phyloP scores from a whole-genome alignment of 371 early-diverging fungal genomes.

The Zancudomyces culisetae region DNA sequence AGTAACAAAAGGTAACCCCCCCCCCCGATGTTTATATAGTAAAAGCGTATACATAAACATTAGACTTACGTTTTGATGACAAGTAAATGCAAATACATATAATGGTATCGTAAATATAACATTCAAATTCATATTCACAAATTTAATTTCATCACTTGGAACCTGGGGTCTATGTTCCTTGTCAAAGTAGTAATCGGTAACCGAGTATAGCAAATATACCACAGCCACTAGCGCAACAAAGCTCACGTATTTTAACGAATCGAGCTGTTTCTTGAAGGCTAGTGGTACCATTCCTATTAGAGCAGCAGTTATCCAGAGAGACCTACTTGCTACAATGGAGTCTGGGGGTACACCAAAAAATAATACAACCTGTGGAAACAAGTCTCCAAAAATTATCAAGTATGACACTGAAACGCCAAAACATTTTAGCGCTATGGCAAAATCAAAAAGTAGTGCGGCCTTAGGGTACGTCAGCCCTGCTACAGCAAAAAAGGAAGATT shows the following conservation, averaged over 20 bases:
- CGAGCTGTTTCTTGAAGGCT: conserved; percentile 64
- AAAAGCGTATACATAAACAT: not conserved
- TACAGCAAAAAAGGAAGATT: conserved; percentile 75
- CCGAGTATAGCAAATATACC: conserved; percentile 69
- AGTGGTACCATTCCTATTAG: conserved; percentile 56
- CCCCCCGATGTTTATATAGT: not conserved
- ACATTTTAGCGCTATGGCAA: conserved; percentile 97
- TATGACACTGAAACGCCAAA: conserved; percentile 99
- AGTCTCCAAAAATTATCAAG: conserved; percentile 87
- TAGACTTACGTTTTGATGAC: conserved; percentile 22
- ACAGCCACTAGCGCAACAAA: conserved; percentile 79
- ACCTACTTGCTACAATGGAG: conserved; percentile 31
- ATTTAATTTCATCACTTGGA: conserved; percentile 25
- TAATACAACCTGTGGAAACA: conserved; percentile 61
- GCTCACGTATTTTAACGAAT: conserved; percentile 90
- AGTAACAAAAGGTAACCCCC: conserved; percentile 17
- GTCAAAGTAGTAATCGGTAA: conserved; percentile 54
- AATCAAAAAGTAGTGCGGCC: conserved; percentile 77
- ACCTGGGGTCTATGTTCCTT: conserved; percentile 28
- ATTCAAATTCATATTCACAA: conserved; percentile 27
- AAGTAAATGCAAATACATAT: conserved; percentile 98
- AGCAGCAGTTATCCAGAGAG: conserved; percentile 71
- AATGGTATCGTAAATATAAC: conserved; percentile 82
- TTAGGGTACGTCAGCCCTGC: conserved; percentile 80
- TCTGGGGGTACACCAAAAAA: conserved; percentile 7